These are phyloP conservation scores for Trichoderma semiorbis DNA, from an alignment of 2,329 filamentous ascomycete genomes.

Conservation along the genomic window DNA sequence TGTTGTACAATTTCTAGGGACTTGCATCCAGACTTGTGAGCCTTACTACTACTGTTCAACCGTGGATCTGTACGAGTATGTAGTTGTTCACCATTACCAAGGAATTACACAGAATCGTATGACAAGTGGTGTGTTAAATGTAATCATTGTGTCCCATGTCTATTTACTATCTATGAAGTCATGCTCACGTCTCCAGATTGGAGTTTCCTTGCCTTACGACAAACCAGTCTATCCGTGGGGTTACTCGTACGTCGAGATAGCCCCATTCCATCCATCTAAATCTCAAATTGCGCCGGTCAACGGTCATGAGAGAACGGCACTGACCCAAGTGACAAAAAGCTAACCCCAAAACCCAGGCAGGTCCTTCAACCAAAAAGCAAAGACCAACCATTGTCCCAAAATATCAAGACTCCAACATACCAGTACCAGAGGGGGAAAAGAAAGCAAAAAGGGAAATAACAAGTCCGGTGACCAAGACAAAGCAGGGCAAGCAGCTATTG, in stretches of 20 bases:
- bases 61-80: background rate
- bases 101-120: background rate
- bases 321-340: background rate
- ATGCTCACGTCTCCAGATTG: background rate
- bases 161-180: slow-evolving; percentile 3
- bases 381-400: background rate
- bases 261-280: background rate
- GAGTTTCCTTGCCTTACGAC: slow-evolving; percentile 4
- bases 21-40: background rate
- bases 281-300: background rate
- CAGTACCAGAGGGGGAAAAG: background rate
- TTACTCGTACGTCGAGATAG: background rate
- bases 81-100: background rate
- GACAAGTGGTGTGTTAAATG: background rate
- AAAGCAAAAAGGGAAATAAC: background rate
- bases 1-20: background rate
- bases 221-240: background rate
- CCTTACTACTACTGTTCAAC: background rate
- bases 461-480: background rate
- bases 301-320: background rate
- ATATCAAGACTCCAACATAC: background rate
- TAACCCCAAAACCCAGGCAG: background rate
- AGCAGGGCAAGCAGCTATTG: background rate
- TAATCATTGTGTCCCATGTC: background rate
- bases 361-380: background rate